These are phyloP conservation scores for Claviceps pusilla DNA, from an alignment of 2,329 filamentous ascomycete species.

Conservation along the genomic window DNA sequence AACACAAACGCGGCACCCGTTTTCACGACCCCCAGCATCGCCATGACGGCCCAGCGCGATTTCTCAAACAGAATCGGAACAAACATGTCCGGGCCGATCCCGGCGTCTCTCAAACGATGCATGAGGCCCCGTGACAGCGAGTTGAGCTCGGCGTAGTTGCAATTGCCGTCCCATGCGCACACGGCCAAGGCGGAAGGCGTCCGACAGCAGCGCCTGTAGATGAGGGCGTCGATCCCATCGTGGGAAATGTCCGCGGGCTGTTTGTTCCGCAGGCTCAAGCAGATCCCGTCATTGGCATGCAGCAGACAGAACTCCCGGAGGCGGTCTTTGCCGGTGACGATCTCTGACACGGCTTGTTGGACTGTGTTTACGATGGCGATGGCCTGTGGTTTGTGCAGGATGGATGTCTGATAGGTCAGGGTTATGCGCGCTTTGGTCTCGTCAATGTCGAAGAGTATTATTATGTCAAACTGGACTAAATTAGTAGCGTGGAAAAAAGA, in stretches of 20 bases:
- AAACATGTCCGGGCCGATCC: neutral
- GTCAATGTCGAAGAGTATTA: neutral
- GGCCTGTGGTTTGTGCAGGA: neutral
- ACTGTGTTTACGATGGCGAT: neutral
- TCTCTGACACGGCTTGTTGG: neutral
- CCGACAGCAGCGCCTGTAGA: neutral
- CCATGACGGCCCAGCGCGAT: conserved; percentile 3
- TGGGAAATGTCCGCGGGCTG: neutral
- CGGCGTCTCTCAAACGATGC: neutral
- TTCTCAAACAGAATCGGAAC: conserved; percentile 5
- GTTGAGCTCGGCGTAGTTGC: conserved; percentile 20
- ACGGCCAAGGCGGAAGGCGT: conserved; percentile 1
- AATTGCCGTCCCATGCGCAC: conserved; percentile 23
- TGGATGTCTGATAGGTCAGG: neutral
- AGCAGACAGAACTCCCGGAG: neutral
- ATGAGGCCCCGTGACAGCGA: conserved; percentile 2
- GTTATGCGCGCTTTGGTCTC: neutral
- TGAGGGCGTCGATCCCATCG: neutral
- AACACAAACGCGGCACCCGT: conserved; percentile 1
- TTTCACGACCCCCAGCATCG: conserved; percentile 2
- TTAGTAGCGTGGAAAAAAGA: too few relatives aligned
- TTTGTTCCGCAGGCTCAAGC: neutral
- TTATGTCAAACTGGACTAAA: neutral
- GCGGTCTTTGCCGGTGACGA: neutral
- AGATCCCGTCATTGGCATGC: neutral